These are phyloP conservation scores for Ascocoryne sarcoides DNA, from an alignment of 2,329 filamentous ascomycete genomes.

Conservation along the genomic window DNA sequence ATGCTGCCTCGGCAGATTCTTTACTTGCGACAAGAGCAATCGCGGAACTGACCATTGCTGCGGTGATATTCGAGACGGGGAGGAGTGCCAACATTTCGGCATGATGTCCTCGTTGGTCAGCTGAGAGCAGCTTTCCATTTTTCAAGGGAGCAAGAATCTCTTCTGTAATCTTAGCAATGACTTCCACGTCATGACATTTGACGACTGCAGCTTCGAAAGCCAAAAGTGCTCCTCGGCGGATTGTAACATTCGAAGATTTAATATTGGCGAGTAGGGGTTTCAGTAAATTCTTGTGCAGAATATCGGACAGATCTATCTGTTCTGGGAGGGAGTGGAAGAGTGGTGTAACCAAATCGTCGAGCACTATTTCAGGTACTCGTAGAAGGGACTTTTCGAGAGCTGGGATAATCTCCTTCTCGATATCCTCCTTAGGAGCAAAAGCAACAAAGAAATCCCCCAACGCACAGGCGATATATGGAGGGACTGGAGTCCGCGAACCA, in stretches of 20 bases:
- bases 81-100: constrained; percentile 69
- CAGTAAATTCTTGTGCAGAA: constrained; percentile 62
- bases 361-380: constrained; percentile 79
- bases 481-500: constrained; percentile 64
- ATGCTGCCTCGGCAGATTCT: constrained; percentile 79
- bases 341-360: constrained; percentile 68
- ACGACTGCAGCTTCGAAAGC: constrained; percentile 65
- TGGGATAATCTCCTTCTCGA: constrained; percentile 68
- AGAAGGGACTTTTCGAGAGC: constrained; percentile 82
- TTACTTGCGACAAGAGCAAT: constrained; percentile 65
- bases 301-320: constrained; percentile 66
- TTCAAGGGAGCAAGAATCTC: constrained; percentile 77
- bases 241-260: constrained; percentile 76
- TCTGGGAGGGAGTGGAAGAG: constrained; percentile 62
- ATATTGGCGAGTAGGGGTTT: constrained; percentile 85
- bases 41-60: constrained; percentile 56
- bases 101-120: constrained; percentile 77
- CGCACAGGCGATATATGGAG: constrained; percentile 62
- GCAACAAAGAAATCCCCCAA: constrained; percentile 73
- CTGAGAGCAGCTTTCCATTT: constrained; percentile 70
- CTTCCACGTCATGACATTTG: constrained; percentile 47
- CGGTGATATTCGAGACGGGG: constrained; percentile 50
- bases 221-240: constrained; percentile 66
- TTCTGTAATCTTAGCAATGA: constrained; percentile 60
- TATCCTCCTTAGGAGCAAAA: constrained; percentile 65